Base-by-base conservation (phyloP, 371 early-diverging fungal genomes). In the Rhizomucor miehei region DNA sequence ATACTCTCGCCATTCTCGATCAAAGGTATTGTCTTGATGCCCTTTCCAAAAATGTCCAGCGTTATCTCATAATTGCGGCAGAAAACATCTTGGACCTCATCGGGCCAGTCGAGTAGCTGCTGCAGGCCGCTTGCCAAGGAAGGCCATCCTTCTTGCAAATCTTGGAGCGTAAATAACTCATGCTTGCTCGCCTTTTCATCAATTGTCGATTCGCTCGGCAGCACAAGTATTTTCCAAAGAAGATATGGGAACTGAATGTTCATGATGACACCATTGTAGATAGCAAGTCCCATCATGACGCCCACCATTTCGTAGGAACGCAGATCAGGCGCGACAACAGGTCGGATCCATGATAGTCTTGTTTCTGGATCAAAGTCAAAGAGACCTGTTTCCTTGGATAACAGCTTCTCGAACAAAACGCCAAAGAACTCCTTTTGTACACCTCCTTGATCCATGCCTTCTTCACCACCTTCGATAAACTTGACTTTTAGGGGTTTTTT, bases 351-450 rank as follows among this genome's bases (percentile, higher is more conserved):
- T 55, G 88, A 90, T 6, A 89, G 66, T 16, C 77, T 70, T 0
- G 86, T 81, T 37, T 86, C 84, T 3, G 88, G 88, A 60, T 86
- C 85, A 36, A 77, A 69, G 1, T 66, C 62, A 56, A 86, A 86
- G 47, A 86, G 65, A 11, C 85, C 86, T 60, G 88, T 86, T 47
- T 89, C 77, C 9, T 89, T 84, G 60, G 92, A 88, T 63, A 94
- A 85, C 20, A 97, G 73, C 45, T 95, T 91, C 20, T 95, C 88
- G 46, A 93, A 84, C 10, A 97, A 76, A 17, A 96, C 84, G 56
- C 89, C 80, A 66, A 95, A 94, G 88, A 94, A 97, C 53, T 99
- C 99, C 59, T 97, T 96, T 53, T 92, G 89, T 6, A 99, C 81
- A 1, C 99, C 99, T 14, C 99, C 99, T 50, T 90, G 95, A 69